Base-by-base conservation (phyloP, 1,284 basidiomycete species). In the Ustanciosporium gigantosporum region DNA sequence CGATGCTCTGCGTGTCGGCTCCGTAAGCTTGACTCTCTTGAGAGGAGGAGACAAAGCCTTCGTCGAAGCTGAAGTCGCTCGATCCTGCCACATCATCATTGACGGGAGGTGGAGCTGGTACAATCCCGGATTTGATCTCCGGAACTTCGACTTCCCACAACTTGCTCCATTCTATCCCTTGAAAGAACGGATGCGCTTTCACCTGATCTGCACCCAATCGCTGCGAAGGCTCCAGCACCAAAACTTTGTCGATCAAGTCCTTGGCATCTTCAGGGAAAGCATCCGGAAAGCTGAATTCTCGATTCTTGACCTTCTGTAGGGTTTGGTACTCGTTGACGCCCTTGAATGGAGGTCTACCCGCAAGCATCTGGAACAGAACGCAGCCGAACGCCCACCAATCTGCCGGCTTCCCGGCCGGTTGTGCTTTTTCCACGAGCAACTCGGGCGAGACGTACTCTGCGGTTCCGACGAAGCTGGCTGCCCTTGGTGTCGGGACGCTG, bases 371-470 rank as follows among this genome's bases (percentile, higher is more conserved):
- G 66, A 77, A 84, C 5, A 84, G 52, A 15, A 84, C 80, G 64
- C 83, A 83, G 14, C 83, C 83, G 35, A 84, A 81, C 0, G 82
- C 83, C 83, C 83, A 84, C 51, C 81, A 82, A 55, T 84, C 83
- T 1, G 81, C 80, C 44, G 81, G 79, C 46, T 79, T 68, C 7
- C 78, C 72, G 0, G 80, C 81, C 0, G 56, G 43, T 24, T 52
- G 48, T 16, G 78, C 84, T 59, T 88, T 87, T 37, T 84, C 83
- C 47, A 85, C 71, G 17, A 98, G 81, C 9, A 98, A 82, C 79
- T 98, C 94, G 0, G 94, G 94, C 9, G 89, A 88, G 50, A 96
- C 89, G 74, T 97, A 98, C 70, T 96, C 91, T 0, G 94, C 91
- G 1, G 93, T 95, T 9, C 94, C 94, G 19, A 98, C 95, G 79